Base-by-base conservation (phyloP, 257 asterid genomes). In the Plantago elongata region DNA sequence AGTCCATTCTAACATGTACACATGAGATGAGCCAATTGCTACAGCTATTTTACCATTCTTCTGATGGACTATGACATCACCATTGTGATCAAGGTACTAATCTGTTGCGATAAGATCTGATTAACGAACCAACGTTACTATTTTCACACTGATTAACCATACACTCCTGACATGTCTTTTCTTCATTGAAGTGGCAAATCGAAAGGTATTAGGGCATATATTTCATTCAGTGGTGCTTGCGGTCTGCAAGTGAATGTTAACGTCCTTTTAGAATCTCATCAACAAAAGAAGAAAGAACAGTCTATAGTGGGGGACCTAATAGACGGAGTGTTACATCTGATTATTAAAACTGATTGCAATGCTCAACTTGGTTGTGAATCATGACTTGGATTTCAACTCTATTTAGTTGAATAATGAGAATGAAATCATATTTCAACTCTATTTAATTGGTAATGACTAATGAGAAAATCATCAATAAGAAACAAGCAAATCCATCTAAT, bases 301-400 rank as follows among this genome's bases (percentile, higher is more conserved):
- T 57, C 48, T 52, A 75, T 74, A 73, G 91, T 85, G 94, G 96
- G 91, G 94, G 85, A 83, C 89, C 96, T 85, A 76, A 72, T 76
- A 81, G 65, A n/a, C 15, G 18, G 77, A 62, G 83, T 74, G 77
- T 79, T 75, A 75, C 45, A 34, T 54, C 66, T 69, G 70, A 67
- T 61, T 72, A 75, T 67, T 81, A 58, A 72, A 75, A 65, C 73
- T 68, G 75, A 82, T 74, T 71, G 81, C 75, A 76, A 66, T 75
- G 79, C 68, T 81, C 79, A 78, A 71, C 84, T 72, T 76, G 65
- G 63, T 74, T 61, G 81, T 88, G 94, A 76, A 72, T 60, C 74
- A 73, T 85, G 96, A 88, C 81, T 70, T 73, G 96, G 92, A 88
- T 77, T 72, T 85, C 96, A 85, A 80, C 86, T 75, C 57, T 37